Evolutionary conservation across 441 rosid species (phyloP), one percentile per base, ranked within the genome.

Genomic region (Adansonia gregorii): DNA sequence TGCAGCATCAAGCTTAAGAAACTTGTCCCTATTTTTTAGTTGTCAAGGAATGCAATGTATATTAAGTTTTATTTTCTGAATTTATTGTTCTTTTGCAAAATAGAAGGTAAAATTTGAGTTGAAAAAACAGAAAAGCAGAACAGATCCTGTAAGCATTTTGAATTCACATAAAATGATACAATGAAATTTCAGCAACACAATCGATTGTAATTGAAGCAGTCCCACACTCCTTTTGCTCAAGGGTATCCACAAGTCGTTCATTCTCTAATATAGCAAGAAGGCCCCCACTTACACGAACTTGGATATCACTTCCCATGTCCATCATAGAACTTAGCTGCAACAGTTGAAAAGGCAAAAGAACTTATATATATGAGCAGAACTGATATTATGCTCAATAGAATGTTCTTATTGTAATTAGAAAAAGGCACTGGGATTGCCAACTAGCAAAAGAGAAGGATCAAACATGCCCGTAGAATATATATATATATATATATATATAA

Each of bases 201-300:
- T 94, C 97, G 69, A 94, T 90, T 70, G 92, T 85, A 69, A 96
- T 94, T 66, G 99, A 90, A 63, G 91, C 80, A 83, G 79, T 82
- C 76, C 98, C 97, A 76, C 82, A 81, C 83, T 96, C 99, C 67
- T 75, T 87, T 75, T 93, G 94, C 83, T 92, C 95, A 82, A 91
- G 86, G 65, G 94, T 85, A 83, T 92, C 97, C 51, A 96, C 91
- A 63, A 96, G 87, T 78, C 94, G 91, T 87, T 96, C 99, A 80
- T 81, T 94, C 88, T 96, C 99, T 87, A 94, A 86, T 82, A 96
- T 87, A 65, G 98, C 97, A 74, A 96, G 93, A 82, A 94, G 98
- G 73, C 97, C 98, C 19, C 98, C 99, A 81, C 94, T 89, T 71
- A 93, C 97, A 69, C 98, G 95, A 83, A 96, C 94, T 85, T 89